These are phyloP conservation scores for Nakataea oryzae DNA, from an alignment of 2,329 filamentous ascomycete genomes.

Conservation along the genomic window DNA sequence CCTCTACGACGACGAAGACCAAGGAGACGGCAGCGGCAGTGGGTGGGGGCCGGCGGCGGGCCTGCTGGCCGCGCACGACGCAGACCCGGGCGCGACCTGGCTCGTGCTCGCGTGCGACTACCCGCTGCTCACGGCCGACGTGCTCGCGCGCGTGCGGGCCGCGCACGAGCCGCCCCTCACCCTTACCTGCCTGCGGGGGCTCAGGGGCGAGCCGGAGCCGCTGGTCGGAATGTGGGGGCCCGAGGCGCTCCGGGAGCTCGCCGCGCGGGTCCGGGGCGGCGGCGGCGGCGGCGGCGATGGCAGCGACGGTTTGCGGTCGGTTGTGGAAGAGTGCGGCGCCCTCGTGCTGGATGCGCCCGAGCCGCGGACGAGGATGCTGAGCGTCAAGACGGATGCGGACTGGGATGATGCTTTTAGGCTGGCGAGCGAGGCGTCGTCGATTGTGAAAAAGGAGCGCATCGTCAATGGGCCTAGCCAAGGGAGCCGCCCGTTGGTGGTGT, in stretches of 20 bases:
- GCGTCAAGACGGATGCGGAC: not conserved
- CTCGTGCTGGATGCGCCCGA: not conserved
- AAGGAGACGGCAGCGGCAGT: too few relatives aligned
- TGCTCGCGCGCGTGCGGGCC: constrained; percentile 16
- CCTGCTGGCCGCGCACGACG: constrained; percentile 18
- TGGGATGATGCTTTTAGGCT: not conserved
- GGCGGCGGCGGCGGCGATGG: not conserved
- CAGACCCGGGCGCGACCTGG: constrained; percentile 16
- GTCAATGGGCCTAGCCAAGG: not conserved
- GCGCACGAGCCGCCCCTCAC: constrained; percentile 13
- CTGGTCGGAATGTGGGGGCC: constrained; percentile 24
- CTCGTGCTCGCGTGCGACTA: constrained; percentile 22
- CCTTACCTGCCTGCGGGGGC: constrained; percentile 23
- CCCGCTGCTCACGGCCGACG: constrained; percentile 16
- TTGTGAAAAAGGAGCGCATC: not conserved
- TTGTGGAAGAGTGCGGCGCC: not conserved
- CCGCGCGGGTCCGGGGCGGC: not conserved
- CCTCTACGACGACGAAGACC: not conserved
- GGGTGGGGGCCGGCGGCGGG: constrained; percentile 7
- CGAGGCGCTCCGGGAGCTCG: constrained; percentile 12
- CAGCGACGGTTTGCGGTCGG: not conserved
- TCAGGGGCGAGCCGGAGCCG: constrained; percentile 19
- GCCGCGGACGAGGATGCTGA: not conserved
- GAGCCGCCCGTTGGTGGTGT: not conserved
- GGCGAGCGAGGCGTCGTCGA: not conserved